Conservation (phyloP, 2,329 filamentous ascomycete species). For the Ceratocystis ficicola region DNA sequence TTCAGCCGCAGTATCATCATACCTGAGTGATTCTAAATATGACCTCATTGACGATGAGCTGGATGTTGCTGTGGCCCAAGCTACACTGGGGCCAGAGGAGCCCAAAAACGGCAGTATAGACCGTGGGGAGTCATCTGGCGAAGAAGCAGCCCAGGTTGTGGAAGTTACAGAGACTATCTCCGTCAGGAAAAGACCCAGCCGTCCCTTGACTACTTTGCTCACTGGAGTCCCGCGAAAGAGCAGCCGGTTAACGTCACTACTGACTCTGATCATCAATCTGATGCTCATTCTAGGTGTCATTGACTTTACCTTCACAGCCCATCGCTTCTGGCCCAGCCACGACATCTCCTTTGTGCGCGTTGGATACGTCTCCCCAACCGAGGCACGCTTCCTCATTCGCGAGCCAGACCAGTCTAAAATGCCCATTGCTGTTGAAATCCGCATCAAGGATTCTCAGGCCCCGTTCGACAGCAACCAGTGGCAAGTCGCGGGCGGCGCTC, state of each 20-base stretch:
- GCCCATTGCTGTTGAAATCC: conserved; percentile 60
- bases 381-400: conserved; percentile 70
- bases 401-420: conserved; percentile 67
- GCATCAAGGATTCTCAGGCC: conserved; percentile 40
- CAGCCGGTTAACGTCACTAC: conserved; percentile 51
- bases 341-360: conserved; percentile 77
- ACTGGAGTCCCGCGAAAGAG: conserved; percentile 62
- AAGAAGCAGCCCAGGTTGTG: neutral
- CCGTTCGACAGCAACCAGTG: conserved; percentile 48
- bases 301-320: conserved; percentile 67
- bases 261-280: conserved; percentile 62
- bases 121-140: neutral
- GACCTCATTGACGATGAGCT: conserved; percentile 50
- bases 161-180: conserved; percentile 32
- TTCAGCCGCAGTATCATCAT: conserved; percentile 49
- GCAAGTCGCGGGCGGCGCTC: conserved; percentile 53
- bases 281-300: conserved; percentile 55
- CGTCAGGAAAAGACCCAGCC: conserved; percentile 44
- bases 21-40: conserved; percentile 44
- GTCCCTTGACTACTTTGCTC: conserved; percentile 53
- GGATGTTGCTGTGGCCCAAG: conserved; percentile 36
- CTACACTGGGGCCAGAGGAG: neutral
- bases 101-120: neutral
- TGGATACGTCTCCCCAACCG: conserved; percentile 71
- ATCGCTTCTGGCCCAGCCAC: conserved; percentile 54